Evolutionary conservation across 176 grass and related monocot genomes (phyloP), one percentile per base, ranked within the genome.

Genomic region (Avena insularis): DNA sequence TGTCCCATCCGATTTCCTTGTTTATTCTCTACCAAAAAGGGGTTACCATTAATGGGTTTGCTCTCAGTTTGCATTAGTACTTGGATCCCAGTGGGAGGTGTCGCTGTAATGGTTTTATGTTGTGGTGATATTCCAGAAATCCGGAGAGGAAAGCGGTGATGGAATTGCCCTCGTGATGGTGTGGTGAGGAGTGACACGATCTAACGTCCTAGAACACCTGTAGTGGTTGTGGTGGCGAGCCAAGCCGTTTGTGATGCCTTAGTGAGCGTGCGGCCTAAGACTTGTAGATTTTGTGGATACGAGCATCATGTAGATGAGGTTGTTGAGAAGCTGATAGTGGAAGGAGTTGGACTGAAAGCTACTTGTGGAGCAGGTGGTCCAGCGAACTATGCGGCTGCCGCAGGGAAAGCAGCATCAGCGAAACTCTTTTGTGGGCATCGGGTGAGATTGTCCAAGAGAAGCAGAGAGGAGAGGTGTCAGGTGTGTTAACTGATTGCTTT

Each of bases 301-400:
- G 58, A 60, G n/a, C 59, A 25, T n/a, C 8, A 61, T 25, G 9
- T 23, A 61, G 60, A 63, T 11, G 59, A 63, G 60, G 21, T 63
- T 63, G 60, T 63, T 63, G n/a, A 63, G n/a, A 63, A 63, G 59
- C 21, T 27, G 9, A 63, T 63, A 25, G n/a, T 27, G 60, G 60
- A 63, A 63, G 60, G 60, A 63, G 21, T 63, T 63, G 60, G 60
- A 63, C 60, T 63, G 11, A 63, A 63, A 63, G 60, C 21, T 27
- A 27, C 60, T 23, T 12, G 21, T 63, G 60, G 60, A 63, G 60
- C 60, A 63, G 60, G 21, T 1, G 9, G 60, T 63, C 60, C 21
- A 63, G 60, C 5, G 20, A 61, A 61, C n/a, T 63, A 63, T 63
- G 60, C 9, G 21, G 60, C 21, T 27, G n/a, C 10, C 10, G 1